phyloP scores from a whole-genome alignment of 805 yeast genomes.

The Candida xiaguanensis region DNA sequence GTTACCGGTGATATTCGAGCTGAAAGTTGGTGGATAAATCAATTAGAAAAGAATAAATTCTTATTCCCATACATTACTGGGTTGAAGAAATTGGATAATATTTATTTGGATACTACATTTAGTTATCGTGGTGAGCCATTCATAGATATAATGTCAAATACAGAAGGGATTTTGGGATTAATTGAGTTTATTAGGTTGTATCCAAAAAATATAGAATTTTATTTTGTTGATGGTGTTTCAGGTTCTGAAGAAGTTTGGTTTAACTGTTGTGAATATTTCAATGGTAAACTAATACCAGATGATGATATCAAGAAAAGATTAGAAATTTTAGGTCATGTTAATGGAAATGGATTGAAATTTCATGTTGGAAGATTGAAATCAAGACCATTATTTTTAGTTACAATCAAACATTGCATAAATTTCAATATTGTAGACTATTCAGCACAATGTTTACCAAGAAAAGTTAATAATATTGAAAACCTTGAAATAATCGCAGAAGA shows the following conservation, averaged over 20 bases:
- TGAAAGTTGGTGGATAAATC: constrained; percentile 48
- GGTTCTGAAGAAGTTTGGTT: constrained; percentile 59
- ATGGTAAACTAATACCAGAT: constrained; percentile 13
- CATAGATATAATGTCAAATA: constrained; percentile 40
- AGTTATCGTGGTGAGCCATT: constrained; percentile 47
- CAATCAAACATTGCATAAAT: constrained; percentile 34
- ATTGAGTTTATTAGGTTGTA: constrained; percentile 35
- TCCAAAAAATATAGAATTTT: constrained; percentile 39
- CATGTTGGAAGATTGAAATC: constrained; percentile 1
- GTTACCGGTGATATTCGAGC: constrained; percentile 59
- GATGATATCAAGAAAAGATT: constrained; percentile 8
- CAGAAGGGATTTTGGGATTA: constrained; percentile 35
- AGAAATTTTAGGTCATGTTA: not conserved
- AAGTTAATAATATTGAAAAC: constrained; percentile 10
- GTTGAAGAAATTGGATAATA: constrained; percentile 30
- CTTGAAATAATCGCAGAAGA: constrained; percentile 15
- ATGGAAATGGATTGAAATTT: constrained; percentile 3
- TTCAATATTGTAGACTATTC: constrained; percentile 32
- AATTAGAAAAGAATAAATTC: constrained; percentile 29
- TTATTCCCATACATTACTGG: constrained; percentile 41
- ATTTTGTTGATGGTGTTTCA: constrained; percentile 34
- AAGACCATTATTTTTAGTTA: constrained; percentile 14
- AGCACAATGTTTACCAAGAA: constrained; percentile 25
- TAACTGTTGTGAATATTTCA: constrained; percentile 23
- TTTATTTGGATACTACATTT: constrained; percentile 59